Conservation (phyloP, 768 basidiomycete species). For the Pisolithus albus region DNA sequence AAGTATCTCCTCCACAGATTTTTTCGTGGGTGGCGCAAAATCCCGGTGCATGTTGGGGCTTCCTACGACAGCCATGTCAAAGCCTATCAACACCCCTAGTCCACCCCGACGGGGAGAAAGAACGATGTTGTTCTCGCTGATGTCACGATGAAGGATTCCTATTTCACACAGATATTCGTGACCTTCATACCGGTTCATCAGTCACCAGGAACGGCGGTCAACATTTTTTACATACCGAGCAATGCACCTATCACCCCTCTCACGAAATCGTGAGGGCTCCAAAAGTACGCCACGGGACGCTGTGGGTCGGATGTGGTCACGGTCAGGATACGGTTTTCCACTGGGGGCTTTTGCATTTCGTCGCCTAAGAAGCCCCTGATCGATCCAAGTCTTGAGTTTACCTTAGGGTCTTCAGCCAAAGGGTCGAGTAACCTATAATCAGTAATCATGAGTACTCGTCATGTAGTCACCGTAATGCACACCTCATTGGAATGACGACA, state of each 20-base stretch:
- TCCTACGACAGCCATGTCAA: no score
- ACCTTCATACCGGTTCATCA: constrained; percentile 4
- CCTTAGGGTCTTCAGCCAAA: not conserved
- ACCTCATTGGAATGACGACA: not conserved
- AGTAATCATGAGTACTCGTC: not conserved
- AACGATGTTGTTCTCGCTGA: constrained; percentile 31
- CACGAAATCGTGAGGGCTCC: constrained; percentile 14
- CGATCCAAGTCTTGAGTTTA: not conserved
- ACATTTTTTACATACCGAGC: constrained; percentile 3
- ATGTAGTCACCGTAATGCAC: not conserved
- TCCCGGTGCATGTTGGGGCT: not conserved
- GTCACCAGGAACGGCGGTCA: not conserved
- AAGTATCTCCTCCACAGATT: no score
- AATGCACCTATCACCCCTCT: constrained; percentile 11
- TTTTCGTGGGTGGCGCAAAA: not conserved
- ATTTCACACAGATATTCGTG: constrained; percentile 11
- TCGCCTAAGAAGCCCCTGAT: constrained; percentile 6
- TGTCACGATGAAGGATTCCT: constrained; percentile 27
- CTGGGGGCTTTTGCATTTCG: not conserved
- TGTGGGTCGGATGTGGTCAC: not conserved
- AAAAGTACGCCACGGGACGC: constrained; percentile 10
- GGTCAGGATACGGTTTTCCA: constrained; percentile 1
- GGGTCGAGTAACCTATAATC: not conserved
- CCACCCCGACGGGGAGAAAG: constrained; percentile 11
- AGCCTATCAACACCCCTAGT: constrained; percentile 20